These are phyloP conservation scores for Copromyces sp. DNA, from an alignment of 495 filamentous ascomycete species.

Conservation along the genomic window DNA sequence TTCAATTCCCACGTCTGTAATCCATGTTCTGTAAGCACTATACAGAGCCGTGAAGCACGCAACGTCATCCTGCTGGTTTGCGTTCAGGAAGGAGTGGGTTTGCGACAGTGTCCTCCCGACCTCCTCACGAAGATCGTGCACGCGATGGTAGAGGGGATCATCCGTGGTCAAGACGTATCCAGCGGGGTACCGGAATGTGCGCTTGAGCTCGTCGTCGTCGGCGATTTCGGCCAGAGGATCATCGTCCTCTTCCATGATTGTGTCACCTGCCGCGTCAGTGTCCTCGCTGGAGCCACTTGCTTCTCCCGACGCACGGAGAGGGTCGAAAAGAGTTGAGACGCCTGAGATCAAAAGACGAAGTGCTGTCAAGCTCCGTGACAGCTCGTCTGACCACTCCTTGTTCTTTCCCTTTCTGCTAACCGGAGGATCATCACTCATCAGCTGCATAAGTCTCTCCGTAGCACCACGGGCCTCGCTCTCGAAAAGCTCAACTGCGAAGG, in stretches of 20 bases:
- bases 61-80: constrained; percentile 90
- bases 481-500: constrained; percentile 83
- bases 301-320: constrained; percentile 52
- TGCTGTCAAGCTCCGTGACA: constrained; percentile 78
- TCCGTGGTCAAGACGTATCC: constrained; percentile 68
- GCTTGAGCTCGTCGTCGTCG: constrained; percentile 73
- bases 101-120: constrained; percentile 71
- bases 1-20: constrained; percentile 94
- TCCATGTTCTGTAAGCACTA: constrained; percentile 88
- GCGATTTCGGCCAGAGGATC: constrained; percentile 56
- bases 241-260: constrained; percentile 47
- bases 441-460: constrained; percentile 48
- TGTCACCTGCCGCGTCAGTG: constrained; percentile 32
- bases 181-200: constrained; percentile 73
- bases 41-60: constrained; percentile 89
- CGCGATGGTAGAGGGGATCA: constrained; percentile 51
- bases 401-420: constrained; percentile 89
- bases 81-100: constrained; percentile 72
- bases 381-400: constrained; percentile 97
- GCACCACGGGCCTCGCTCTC: constrained; percentile 59
- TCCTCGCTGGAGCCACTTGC: constrained; percentile 26
- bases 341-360: constrained; percentile 79
- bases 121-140: constrained; percentile 71
- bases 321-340: constrained; percentile 78
- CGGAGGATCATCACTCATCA: constrained; percentile 72